Base-by-base conservation (phyloP, 2,329 filamentous ascomycete genomes). In the Talaromyces sp. region DNA sequence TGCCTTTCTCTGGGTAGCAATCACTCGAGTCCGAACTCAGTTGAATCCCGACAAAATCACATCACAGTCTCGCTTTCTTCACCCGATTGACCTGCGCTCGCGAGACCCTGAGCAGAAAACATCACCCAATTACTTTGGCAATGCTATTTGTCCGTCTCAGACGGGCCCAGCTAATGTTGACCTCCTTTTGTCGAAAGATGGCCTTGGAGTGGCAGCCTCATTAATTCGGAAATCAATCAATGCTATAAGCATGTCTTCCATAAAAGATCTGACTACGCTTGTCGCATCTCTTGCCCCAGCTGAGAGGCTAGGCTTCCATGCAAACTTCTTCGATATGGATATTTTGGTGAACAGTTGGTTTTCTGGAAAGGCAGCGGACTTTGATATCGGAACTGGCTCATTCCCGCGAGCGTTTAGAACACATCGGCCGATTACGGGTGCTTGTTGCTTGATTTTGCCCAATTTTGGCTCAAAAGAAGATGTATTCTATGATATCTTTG, bases 81-180 rank as follows among this genome's bases (percentile, higher is more conserved):
- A 65, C 42, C 61, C 63, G 16, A 57, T 65, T 20, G 54, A 64
- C 37, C 49, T 62, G 4, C 63, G 63, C 40, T 32, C 58, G 9
- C 56, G 63, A 40, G 63, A 65, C 24, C 58, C 56, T 19, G 52
- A 56, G 27, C 41, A 60, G 13, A 51, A 40, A 43, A 57, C 56
- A 10, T 63, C 61, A 1, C 32, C 54, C 7, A 44, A 27, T n/a
- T 65, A 64, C 40, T 65, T 65, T 16, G 63, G 63, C 14, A 65
- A 65, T 27, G 61, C 53, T 1, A 60, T 62, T 10, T 52, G 63
- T 14, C 53, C 42, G 16, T 20, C 56, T 13, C 56, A 55, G 32
- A 58, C 55, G 9, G 60, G 58, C 1, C 61, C 63, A 11, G 9
- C 56, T 0, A 16, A 43, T 17, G 52, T 52, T 33, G 22, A 56